phyloP scores from a whole-genome alignment of 2,329 filamentous ascomycete species.

The Trichoderma guizhouense region DNA sequence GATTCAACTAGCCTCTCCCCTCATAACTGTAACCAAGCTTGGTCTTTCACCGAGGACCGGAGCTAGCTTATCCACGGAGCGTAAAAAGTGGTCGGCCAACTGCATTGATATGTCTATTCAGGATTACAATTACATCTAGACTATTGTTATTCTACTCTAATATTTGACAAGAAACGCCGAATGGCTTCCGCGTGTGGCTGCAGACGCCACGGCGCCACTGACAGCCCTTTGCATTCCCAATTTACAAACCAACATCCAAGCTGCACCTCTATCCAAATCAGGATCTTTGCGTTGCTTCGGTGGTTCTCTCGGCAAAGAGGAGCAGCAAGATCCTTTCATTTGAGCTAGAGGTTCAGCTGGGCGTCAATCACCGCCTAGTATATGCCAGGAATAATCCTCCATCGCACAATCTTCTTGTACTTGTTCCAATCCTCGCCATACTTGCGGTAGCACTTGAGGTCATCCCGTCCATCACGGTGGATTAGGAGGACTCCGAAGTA shows the following conservation, averaged over 20 bases:
- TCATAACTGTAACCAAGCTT: neutral
- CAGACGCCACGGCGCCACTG: neutral
- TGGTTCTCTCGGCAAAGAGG: neutral
- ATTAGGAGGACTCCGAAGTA: conserved; percentile 87
- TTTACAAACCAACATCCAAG: neutral
- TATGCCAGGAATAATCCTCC: conserved; percentile 77
- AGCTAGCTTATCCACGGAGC: neutral
- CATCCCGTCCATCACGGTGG: conserved; percentile 82
- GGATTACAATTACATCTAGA: conserved; percentile 17
- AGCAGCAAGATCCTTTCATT: neutral
- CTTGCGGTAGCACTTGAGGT: conserved; percentile 86
- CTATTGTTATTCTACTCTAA: conserved; percentile 8
- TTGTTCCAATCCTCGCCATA: conserved; percentile 90
- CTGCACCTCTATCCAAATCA: neutral
- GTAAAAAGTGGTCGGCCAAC: neutral
- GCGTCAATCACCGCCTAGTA: conserved; percentile 52
- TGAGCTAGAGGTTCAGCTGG: neutral
- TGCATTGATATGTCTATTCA: neutral
- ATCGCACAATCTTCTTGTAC: conserved; percentile 80
- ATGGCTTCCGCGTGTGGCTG: neutral
- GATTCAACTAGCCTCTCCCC: neutral
- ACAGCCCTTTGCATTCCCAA: neutral
- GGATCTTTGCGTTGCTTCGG: neutral
- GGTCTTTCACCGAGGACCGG: neutral
- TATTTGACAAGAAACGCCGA: conserved; percentile 13